A percentile compares a stretch with the other conserved stretches of the same genome.
These are phyloP conservation scores for Ceriops tagal DNA, from an alignment of 345 rosid species.

Conservation along the genomic window DNA sequence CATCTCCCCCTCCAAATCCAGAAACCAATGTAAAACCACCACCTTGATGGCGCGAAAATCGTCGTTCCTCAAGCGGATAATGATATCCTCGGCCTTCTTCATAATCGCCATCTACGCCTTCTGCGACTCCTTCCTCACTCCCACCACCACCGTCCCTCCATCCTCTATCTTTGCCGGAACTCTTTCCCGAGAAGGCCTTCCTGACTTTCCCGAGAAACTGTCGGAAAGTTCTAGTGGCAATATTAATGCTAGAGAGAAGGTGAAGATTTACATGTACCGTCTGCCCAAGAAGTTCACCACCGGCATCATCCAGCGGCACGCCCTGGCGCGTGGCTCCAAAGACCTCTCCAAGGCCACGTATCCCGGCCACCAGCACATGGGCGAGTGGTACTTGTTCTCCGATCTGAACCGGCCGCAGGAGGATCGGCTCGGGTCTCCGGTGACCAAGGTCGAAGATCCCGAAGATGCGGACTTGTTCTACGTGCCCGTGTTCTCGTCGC, in stretches of 20 bases:
- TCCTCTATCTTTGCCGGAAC: constrained; percentile 6
- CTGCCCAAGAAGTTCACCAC: constrained; percentile 73
- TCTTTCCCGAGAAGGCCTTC: constrained; percentile 23
- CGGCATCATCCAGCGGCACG: constrained; percentile 72
- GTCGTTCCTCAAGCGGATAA: constrained; percentile 56
- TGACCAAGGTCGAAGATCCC: constrained; percentile 58
- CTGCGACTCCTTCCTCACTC: constrained; percentile 55
- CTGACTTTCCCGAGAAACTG: neutral
- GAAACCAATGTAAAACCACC: constrained; percentile 9
- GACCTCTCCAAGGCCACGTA: constrained; percentile 55
- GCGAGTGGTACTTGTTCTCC: constrained; percentile 83
- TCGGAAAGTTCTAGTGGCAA: too few species aligned
- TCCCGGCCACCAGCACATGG: constrained; percentile 99
- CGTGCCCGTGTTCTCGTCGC: constrained; percentile 81
- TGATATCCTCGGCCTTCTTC: constrained; percentile 41
- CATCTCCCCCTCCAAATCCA: constrained; percentile 9
- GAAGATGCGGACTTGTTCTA: constrained; percentile 82
- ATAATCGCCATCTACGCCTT: constrained; percentile 58
- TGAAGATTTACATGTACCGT: constrained; percentile 72
- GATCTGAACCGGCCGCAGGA: constrained; percentile 56
- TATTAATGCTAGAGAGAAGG: constrained; percentile 15
- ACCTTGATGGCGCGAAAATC: constrained; percentile 71
- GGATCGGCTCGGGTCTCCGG: constrained; percentile 64
- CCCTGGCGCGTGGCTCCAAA: constrained; percentile 63
- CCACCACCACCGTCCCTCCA: constrained; percentile 28